phyloP scores from a whole-genome alignment of 768 basidiomycete genomes.

The Cyclocybe aegerita region DNA sequence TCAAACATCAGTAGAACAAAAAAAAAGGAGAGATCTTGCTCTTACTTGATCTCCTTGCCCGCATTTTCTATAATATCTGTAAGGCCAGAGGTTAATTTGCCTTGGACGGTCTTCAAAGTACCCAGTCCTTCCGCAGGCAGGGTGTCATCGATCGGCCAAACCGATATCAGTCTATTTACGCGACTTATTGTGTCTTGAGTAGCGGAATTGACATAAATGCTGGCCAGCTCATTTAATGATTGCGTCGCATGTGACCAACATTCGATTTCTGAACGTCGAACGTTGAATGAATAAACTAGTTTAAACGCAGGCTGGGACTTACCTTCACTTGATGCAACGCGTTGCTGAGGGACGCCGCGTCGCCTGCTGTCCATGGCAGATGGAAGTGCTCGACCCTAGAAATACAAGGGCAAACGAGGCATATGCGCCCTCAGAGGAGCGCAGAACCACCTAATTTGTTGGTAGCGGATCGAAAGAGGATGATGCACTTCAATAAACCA shows the following conservation, averaged over 20 bases:
- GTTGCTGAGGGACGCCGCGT: conserved; percentile 57
- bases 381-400: not conserved
- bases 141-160: conserved; percentile 73
- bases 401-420: not conserved
- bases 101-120: conserved; percentile 58
- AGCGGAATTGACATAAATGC: conserved; percentile 47
- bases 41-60: conserved; percentile 66
- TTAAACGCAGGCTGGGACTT: conserved; percentile 18
- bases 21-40: conserved; percentile 4
- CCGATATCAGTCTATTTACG: conserved; percentile 69
- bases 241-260: conserved; percentile 72
- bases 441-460: too few relatives aligned
- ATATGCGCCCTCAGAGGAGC: not conserved
- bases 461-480: too few relatives aligned
- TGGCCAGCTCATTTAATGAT: conserved; percentile 55
- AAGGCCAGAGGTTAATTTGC: conserved; percentile 60
- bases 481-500: not conserved
- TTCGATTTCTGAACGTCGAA: conserved; percentile 57
- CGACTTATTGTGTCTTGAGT: conserved; percentile 63
- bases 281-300: conserved; percentile 15
- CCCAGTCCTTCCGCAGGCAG: conserved; percentile 69
- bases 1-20: conserved; percentile 2
- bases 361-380: conserved; percentile 59
- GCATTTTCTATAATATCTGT: conserved; percentile 59
- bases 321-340: conserved; percentile 75